Evolutionary conservation across 2,329 filamentous ascomycete species (phyloP).

Genomic region (Aspergillus pseudoviridinutans): DNA sequence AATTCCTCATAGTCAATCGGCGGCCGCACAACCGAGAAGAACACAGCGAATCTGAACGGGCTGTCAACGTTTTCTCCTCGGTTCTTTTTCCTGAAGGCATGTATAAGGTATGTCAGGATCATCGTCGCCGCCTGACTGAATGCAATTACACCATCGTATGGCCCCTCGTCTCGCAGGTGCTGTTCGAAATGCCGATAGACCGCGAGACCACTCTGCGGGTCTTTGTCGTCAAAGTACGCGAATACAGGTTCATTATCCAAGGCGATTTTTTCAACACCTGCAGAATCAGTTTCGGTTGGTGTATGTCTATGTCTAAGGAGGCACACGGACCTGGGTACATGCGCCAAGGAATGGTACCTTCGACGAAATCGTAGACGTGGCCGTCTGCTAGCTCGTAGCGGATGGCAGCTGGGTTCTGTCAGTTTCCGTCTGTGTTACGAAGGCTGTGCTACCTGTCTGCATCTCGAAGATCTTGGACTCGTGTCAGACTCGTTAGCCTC

Average conservation of each 20-base stretch:
- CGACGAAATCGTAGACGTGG: constrained; percentile 21
- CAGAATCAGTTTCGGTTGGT: neutral
- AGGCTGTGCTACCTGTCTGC: constrained; percentile 3
- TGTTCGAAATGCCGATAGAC: constrained; percentile 8
- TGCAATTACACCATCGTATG: constrained; percentile 26
- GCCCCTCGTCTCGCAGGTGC: constrained; percentile 20
- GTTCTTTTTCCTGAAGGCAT: constrained; percentile 4
- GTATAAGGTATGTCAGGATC: constrained; percentile 13
- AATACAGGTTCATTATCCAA: constrained; percentile 6
- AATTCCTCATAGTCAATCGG: constrained; percentile 5
- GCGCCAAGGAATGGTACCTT: constrained; percentile 13
- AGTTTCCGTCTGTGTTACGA: neutral
- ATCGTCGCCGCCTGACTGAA: constrained; percentile 24
- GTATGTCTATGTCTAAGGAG: neutral
- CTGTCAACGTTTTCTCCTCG: neutral
- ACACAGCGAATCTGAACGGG: constrained; percentile 24
- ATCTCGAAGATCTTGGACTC: constrained; percentile 1
- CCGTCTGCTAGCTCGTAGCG: constrained; percentile 18
- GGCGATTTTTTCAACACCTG: constrained; percentile 1
- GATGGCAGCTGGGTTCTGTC: constrained; percentile 10
- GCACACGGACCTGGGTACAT: constrained; percentile 10
- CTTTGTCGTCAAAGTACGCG: constrained; percentile 3
- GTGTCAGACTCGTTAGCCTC: neutral
- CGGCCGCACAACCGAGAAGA: constrained; percentile 13
- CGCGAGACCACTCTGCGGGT: neutral